phyloP scores from a whole-genome alignment of 257 asterid genomes.

The Solanum arcanum region DNA sequence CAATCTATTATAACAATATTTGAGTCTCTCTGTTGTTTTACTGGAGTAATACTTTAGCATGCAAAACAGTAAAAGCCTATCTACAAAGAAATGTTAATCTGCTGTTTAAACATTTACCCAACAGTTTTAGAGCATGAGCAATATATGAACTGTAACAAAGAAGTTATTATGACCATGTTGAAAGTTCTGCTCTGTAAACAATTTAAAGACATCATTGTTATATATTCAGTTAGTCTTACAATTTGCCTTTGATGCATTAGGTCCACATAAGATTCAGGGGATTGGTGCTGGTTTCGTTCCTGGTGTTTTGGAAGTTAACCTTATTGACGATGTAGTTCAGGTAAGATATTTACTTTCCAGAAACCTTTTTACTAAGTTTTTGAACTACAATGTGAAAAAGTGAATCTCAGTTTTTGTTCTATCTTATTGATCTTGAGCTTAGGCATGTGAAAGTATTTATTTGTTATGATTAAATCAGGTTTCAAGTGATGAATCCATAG shows the following conservation, averaged over 20 bases:
- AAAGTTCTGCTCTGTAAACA: background rate
- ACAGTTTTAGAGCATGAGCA: background rate
- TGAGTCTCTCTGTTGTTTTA: background rate
- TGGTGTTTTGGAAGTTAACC: constrained; percentile 61
- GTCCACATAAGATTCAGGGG: constrained; percentile 97
- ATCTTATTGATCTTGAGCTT: background rate
- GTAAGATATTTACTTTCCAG: constrained; percentile 25
- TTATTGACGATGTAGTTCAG: constrained; percentile 83
- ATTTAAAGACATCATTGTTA: background rate
- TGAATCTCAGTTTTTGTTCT: background rate
- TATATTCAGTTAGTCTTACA: constrained; percentile 1
- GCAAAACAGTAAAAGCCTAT: background rate
- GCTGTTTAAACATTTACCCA: background rate
- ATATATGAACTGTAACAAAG: background rate
- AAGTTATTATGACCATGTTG: background rate
- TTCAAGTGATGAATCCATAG: constrained; percentile 86
- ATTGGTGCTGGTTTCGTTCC: constrained; percentile 96
- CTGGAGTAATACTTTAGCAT: background rate
- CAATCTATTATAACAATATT: background rate
- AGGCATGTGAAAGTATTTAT: background rate
- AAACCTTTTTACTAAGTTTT: background rate
- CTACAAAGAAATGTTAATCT: background rate
- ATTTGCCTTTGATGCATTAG: constrained; percentile 25
- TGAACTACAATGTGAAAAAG: background rate
- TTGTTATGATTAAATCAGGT: constrained; percentile 24